Base-by-base conservation (phyloP, 176 grass and related monocot species). In the Poa annua region DNA sequence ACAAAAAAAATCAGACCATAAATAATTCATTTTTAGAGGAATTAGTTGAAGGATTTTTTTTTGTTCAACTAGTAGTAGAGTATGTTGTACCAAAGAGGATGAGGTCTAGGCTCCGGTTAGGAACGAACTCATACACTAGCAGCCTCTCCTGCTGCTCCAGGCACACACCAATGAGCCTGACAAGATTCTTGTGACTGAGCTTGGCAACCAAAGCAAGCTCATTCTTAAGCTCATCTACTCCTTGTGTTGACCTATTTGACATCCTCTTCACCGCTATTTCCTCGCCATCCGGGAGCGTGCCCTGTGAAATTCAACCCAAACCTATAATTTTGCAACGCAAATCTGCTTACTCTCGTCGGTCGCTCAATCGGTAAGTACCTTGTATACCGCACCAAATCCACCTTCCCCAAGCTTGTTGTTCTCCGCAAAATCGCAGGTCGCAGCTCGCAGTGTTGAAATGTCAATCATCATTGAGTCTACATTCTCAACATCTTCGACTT, bases 101-200 rank as follows among this genome's bases (percentile, higher is more conserved):
- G 1, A 64, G 64, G 10, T 86, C 84, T 3, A 86, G 76, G n/a
- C 76, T 86, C 9, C 75, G 7, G 26, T 85, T 85, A 3, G 83
- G 75, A 4, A 79, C 1, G 1, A 71, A 71, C 75, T 85, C 83
- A 65, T 85, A 85, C 0, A 79, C 41, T 3, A 85, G 83, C 75
- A 85, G 65, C 64, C 51, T 1, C 39, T 85, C 83, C 11, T 79
- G 83, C 32, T 79, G 38, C 9, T 79, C 83, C 5, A 85, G 13
- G 65, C 83, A 85, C 0, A 79, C 52, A 12, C 83, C 83, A 19
- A 86, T 17, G 17, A 86, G 69, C 34, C 69, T 81, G 8, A 75
- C 85, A 59, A 59, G n/a, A 3, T 59, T 59, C 56, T 25, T 59
- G 21, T 59, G 56, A 3, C 4, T 59, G 56, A 59, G 56, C 21